These are phyloP conservation scores for Aspergillus udagawae DNA, from an alignment of 2,329 filamentous ascomycete species.

Conservation along the genomic window DNA sequence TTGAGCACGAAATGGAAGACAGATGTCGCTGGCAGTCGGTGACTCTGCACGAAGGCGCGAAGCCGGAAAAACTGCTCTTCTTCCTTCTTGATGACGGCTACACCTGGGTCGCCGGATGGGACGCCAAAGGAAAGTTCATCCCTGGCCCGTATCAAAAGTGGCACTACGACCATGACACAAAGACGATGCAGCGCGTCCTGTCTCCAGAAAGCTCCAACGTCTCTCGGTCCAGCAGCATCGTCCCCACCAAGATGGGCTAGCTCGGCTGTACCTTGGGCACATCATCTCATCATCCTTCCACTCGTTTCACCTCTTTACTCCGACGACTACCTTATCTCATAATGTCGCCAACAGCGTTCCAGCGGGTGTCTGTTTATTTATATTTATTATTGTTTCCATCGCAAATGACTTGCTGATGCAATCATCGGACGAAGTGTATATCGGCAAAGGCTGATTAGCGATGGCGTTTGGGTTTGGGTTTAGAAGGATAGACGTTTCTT, in stretches of 20 bases:
- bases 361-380: conserved; percentile 1
- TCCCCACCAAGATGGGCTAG: conserved; percentile 25
- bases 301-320: background rate
- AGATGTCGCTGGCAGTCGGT: conserved; percentile 44
- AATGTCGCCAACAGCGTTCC: conserved; percentile 1
- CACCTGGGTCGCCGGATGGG: conserved; percentile 50
- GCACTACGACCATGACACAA: conserved; percentile 41
- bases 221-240: conserved; percentile 33
- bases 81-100: conserved; percentile 48
- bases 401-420: conserved; percentile 1
- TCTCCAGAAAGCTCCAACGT: conserved; percentile 34
- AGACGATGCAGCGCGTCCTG: conserved; percentile 31
- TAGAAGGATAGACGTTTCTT: conserved; percentile 6
- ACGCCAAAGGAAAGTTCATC: conserved; percentile 47
- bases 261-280: background rate
- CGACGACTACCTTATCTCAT: background rate
- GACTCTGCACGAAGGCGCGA: conserved; percentile 34
- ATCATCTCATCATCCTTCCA: background rate
- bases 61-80: conserved; percentile 41
- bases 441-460: background rate
- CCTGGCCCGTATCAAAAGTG: conserved; percentile 49
- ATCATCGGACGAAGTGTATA: conserved; percentile 1
- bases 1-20: conserved; percentile 45
- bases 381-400: background rate
- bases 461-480: conserved; percentile 6